Percentiles rank a stretch among this genome's conserved stretches.
Conservation (phyloP, 257 asterid genomes). For the Solanum virginianum region DNA sequence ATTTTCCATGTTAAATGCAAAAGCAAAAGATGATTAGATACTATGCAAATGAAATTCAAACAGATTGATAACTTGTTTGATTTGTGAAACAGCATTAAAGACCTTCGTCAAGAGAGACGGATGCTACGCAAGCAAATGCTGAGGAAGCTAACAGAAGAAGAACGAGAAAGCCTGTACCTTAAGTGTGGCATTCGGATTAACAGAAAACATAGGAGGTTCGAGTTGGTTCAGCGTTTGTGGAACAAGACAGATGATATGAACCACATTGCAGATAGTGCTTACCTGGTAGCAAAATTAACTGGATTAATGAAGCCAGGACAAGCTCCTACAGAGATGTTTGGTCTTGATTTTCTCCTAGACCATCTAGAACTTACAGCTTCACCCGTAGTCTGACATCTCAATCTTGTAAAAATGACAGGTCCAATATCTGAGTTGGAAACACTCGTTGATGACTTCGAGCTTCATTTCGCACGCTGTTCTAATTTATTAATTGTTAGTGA, state of each 20-base stretch:
- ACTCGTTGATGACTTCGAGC: background rate
- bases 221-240: conserved; percentile 67
- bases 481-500: background rate
- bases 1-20: background rate
- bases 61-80: background rate
- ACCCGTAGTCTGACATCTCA: conserved; percentile 47
- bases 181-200: conserved; percentile 69
- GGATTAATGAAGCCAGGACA: conserved; percentile 47
- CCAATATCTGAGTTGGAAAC: background rate
- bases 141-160: conserved; percentile 67
- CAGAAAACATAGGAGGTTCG: conserved; percentile 61
- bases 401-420: conserved; percentile 18
- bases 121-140: conserved; percentile 63
- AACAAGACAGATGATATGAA: conserved; percentile 46
- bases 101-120: conserved; percentile 61
- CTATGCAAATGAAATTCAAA: background rate
- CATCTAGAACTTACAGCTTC: conserved; percentile 44
- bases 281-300: conserved; percentile 56
- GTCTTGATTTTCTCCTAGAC: conserved; percentile 58
- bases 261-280: conserved; percentile 70
- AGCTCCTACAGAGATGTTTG: conserved; percentile 77
- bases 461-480: background rate
- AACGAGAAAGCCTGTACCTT: conserved; percentile 55
- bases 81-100: conserved; percentile 42
- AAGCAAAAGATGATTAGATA: background rate